Conservation (phyloP, 2,329 filamentous ascomycete genomes). For the Zymoseptoria brevis region DNA sequence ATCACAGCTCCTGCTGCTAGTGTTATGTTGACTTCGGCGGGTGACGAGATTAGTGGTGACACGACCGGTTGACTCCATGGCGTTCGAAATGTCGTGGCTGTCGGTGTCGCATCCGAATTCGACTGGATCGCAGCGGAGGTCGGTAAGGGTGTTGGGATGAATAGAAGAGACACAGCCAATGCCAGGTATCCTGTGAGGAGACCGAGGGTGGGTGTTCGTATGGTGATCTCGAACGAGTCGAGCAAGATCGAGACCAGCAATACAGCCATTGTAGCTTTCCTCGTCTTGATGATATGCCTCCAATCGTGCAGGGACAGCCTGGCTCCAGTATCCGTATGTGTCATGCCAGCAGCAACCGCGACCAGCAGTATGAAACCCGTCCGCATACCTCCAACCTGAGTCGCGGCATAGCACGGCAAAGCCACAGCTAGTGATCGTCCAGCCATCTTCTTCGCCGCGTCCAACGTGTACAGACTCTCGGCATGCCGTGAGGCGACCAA, state of each 20-base stretch:
- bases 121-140: conserved; percentile 1
- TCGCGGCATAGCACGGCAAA: conserved; percentile 49
- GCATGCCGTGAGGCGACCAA: conserved; percentile 6
- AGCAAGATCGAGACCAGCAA: conserved; percentile 28
- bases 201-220: conserved; percentile 19
- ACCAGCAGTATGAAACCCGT: conserved; percentile 46
- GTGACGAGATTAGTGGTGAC: conserved; percentile 31
- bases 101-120: conserved; percentile 3
- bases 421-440: conserved; percentile 21
- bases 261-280: conserved; percentile 31
- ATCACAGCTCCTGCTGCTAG: conserved; percentile 34
- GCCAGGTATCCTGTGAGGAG: conserved; percentile 42
- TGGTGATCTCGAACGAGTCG: conserved; percentile 29
- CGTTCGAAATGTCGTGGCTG: conserved; percentile 13
- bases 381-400: conserved; percentile 47
- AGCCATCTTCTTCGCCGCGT: conserved; percentile 13
- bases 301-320: conserved; percentile 16
- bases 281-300: conserved; percentile 30
- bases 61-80: conserved; percentile 14
- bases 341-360: conserved; percentile 39
- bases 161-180: conserved; percentile 36
- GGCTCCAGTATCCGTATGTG: conserved; percentile 19
- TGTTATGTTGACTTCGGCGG: conserved; percentile 36
- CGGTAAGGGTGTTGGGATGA: conserved; percentile 44
- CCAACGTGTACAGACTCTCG: conserved; percentile 8